Base-by-base conservation (phyloP, 108 stramenopile genomes). In the Skeletonema marinoi region DNA sequence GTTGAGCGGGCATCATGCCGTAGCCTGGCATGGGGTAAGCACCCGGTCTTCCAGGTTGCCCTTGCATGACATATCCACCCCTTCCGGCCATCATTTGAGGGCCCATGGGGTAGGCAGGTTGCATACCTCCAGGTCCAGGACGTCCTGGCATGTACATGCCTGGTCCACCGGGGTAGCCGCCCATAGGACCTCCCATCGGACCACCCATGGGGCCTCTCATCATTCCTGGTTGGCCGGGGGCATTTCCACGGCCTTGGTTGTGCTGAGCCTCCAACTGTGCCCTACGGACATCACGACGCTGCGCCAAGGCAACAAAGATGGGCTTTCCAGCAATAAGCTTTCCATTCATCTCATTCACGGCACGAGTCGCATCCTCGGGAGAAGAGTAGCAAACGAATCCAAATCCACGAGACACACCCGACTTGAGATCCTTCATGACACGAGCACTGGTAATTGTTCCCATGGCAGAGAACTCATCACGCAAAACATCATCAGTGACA, bases 331-430 rank as follows among this genome's bases (percentile, higher is more conserved):
- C 80, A 68, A 99, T 85, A 65, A 97, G 71, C 89, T 98, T 98
- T 73, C 97, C 96, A 73, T 98, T 98, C 97, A 98, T 98, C 78
- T 98, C 97, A 66, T 92, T 90, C 32, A 98, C 95, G 46, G 99
- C 98, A 65, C 95, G 89, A 19, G 95, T 94, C 10, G 98, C 94
- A 84, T 98, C 98, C 82, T 98, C 99, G n/a, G 97, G 97, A 38
- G 94, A 79, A 8, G 96, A 89, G 83, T 93, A 99, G 86, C 98
- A 98, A n/a, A 99, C 98, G 78, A 98, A 99, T 32, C 98, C 99
- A 70, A 98, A 99, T 38, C 98, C 98, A 61, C 94, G 92, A 60
- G 93, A 95, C 35, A 90, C 77, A 13, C 89, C 93, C 58, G 89
- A 87, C 71, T 92, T 92, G 87, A 87, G 78, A 65, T 98, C 98